Conservation (phyloP, 208 protist genomes). For the Blechomonas ayalai region DNA sequence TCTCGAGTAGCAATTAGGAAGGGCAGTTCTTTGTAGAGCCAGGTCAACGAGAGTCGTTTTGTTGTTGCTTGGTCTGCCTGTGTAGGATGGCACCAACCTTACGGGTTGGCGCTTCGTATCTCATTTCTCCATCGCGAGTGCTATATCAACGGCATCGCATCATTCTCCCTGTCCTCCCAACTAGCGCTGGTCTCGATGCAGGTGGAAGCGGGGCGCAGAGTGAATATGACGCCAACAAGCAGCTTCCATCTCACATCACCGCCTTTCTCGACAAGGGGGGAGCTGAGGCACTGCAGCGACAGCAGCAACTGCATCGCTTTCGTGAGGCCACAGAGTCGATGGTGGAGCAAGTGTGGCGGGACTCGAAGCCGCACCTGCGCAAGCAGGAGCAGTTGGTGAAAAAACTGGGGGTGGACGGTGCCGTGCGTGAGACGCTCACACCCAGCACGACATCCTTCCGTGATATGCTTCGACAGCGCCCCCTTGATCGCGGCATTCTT, state of each 20-base stretch:
- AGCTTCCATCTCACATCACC: conserved; percentile 14
- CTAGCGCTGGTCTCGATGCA: neutral
- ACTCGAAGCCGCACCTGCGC: conserved; percentile 70
- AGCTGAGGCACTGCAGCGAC: conserved; percentile 38
- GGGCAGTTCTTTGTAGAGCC: too few relatives aligned
- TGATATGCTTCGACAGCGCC: conserved; percentile 59
- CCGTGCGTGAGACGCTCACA: conserved; percentile 58
- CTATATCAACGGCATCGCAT: conserved; percentile 21
- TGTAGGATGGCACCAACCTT: too few relatives aligned
- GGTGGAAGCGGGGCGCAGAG: neutral
- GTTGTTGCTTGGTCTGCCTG: too few relatives aligned
- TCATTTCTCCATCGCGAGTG: conserved; percentile 5
- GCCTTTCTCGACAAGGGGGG: conserved; percentile 33
- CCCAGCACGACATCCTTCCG: conserved; percentile 55
- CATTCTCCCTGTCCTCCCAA: conserved; percentile 40
- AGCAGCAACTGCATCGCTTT: conserved; percentile 47
- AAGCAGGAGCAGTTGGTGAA: conserved; percentile 60
- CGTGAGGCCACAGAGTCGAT: conserved; percentile 15
- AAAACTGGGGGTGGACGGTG: conserved; percentile 72
- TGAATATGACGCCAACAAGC: conserved; percentile 23
- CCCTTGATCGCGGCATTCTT: conserved; percentile 78
- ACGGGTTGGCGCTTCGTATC: too few relatives aligned
- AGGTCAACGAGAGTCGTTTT: too few relatives aligned
- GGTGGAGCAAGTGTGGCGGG: conserved; percentile 44
- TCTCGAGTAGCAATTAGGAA: too few relatives aligned